Evolutionary conservation across 176 grass and related monocot species (phyloP).

Genomic region (Areca catechu): DNA sequence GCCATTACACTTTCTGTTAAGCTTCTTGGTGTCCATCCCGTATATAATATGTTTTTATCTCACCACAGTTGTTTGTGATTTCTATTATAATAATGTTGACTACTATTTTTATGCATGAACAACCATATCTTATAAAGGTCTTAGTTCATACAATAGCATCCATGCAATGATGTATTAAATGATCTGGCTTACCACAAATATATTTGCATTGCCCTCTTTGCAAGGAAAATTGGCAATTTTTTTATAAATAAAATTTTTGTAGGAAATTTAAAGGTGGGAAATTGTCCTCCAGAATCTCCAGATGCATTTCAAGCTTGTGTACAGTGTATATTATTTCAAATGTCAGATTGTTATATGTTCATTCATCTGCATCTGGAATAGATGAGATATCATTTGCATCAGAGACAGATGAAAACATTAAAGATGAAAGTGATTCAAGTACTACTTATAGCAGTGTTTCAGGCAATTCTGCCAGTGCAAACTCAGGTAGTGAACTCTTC

Average conservation of each 20-base stretch:
- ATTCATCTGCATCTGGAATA: conserved; percentile 23
- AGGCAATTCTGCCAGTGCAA: not conserved
- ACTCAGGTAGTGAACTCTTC: conserved; percentile 27
- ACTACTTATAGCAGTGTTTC: conserved; percentile 6
- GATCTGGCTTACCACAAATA: too few species aligned
- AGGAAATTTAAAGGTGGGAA: conserved; percentile 36
- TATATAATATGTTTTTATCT: too few species aligned
- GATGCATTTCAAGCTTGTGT: conserved; percentile 36
- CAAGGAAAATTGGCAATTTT: not conserved
- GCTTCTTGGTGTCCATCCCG: too few species aligned
- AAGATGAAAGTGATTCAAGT: conserved; percentile 25
- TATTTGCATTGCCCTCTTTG: too few species aligned
- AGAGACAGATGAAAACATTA: conserved; percentile 18
- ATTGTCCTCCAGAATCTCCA: conserved; percentile 27
- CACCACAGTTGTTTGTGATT: too few species aligned
- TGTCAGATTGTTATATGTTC: conserved; percentile 28
- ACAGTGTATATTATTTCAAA: conserved; percentile 41
- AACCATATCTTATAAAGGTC: too few species aligned
- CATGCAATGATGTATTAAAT: too few species aligned
- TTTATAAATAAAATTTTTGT: not conserved
- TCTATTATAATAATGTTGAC: too few species aligned
- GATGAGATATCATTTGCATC: conserved; percentile 14
- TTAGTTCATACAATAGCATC: too few species aligned
- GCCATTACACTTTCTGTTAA: too few species aligned
- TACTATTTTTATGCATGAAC: too few species aligned